Conservation (phyloP, 2,329 filamentous ascomycete genomes). For the Fusarium bulbicola region DNA sequence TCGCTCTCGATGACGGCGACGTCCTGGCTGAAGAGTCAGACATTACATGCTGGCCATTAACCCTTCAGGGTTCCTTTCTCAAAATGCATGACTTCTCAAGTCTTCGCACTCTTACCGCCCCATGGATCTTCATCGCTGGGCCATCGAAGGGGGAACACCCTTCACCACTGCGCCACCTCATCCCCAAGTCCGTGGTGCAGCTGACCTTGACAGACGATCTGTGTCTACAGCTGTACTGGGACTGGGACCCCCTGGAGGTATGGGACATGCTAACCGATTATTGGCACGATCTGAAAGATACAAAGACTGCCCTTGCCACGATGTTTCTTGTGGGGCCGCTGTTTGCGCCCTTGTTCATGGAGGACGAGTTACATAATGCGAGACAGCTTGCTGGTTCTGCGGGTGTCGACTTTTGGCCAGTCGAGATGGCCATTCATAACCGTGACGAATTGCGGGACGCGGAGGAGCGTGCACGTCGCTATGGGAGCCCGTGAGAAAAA, state of each 20-base stretch:
- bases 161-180: neutral
- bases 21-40: neutral
- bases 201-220: neutral
- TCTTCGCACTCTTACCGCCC: fast-evolving
- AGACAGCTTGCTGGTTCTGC: neutral
- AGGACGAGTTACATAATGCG: too few relatives aligned
- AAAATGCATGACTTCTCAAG: neutral
- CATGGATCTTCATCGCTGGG: neutral
- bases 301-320: neutral
- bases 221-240: neutral
- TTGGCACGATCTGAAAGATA: neutral
- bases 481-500: neutral
- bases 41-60: neutral
- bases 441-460: fast-evolving
- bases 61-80: fast-evolving
- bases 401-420: neutral
- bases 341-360: too few relatives aligned
- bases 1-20: neutral
- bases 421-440: neutral
- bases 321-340: neutral
- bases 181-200: neutral
- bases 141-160: neutral
- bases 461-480: neutral
- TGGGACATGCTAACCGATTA: fast-evolving
- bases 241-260: fast-evolving